Percentiles rank a stretch among this genome's conserved stretches.
Evolutionary conservation across 352 stramenopile species (phyloP).

Genomic region (Pythium phragmitis): DNA sequence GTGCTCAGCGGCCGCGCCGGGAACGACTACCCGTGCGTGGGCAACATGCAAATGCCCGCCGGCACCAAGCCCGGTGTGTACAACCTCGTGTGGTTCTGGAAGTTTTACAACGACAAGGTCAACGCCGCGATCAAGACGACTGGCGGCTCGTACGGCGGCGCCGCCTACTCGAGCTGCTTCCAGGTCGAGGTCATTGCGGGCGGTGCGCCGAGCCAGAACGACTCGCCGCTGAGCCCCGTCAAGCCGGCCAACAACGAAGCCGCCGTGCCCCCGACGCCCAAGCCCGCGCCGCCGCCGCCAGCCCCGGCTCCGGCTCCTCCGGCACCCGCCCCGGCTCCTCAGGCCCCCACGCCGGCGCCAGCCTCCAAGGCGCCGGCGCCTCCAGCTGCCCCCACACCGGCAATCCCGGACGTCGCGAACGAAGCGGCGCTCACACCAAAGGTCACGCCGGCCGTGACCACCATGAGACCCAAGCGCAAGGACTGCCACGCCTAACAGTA

Average conservation of each 20-base stretch:
- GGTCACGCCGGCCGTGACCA: constrained; percentile 9
- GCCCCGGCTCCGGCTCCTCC: constrained; percentile 7
- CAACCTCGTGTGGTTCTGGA: constrained; percentile 76
- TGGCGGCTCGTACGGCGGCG: constrained; percentile 45
- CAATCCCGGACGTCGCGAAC: neutral
- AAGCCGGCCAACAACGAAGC: constrained; percentile 23
- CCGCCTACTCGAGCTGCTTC: constrained; percentile 63
- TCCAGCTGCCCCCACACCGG: neutral
- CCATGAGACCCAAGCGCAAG: constrained; percentile 22
- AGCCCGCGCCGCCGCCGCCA: constrained; percentile 5
- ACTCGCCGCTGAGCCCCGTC: constrained; percentile 20
- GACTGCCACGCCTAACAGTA: constrained; percentile 16
- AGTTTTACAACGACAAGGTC: constrained; percentile 59
- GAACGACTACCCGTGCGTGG: constrained; percentile 56
- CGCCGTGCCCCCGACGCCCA: constrained; percentile 5
- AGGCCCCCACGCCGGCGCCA: constrained; percentile 7
- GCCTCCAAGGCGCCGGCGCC: neutral
- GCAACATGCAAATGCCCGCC: constrained; percentile 39
- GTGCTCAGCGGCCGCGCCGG: constrained; percentile 44
- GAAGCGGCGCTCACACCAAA: constrained; percentile 7
- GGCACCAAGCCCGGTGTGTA: constrained; percentile 49
- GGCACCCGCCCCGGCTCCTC: constrained; percentile 17
- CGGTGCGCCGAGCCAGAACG: constrained; percentile 4
- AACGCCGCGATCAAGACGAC: constrained; percentile 48
- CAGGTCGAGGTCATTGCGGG: constrained; percentile 47